Evolutionary conservation across 805 yeast species (phyloP).

Genomic region (Tetrapisispora taiwanensis): DNA sequence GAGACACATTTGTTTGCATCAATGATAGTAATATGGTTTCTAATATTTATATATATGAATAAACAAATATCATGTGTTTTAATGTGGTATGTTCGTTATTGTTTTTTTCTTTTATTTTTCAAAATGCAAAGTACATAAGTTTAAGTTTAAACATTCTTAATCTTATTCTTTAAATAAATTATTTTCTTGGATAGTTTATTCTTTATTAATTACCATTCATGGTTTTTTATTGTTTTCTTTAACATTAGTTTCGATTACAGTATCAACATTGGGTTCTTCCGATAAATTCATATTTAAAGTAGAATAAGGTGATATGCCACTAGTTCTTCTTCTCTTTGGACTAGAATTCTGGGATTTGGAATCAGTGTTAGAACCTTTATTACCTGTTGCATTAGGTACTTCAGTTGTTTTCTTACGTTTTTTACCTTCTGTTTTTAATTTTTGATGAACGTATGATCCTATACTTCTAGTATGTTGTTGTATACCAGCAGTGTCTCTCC

Average conservation of each 20-base stretch:
- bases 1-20: too few relatives aligned
- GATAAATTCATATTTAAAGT: background rate
- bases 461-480: conserved; percentile 1
- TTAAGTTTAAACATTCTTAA: too few relatives aligned
- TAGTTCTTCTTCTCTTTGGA: conserved; percentile 10
- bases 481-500: background rate
- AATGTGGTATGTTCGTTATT: background rate
- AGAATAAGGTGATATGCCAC: conserved; percentile 11
- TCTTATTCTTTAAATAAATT: too few relatives aligned
- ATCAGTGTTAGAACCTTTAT: background rate
- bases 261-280: background rate
- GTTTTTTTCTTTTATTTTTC: too few relatives aligned
- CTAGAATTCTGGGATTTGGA: background rate
- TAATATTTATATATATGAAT: too few relatives aligned
- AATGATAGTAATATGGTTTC: too few relatives aligned
- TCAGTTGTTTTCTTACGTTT: background rate
- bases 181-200: too few relatives aligned
- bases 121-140: background rate
- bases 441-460: background rate
- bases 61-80: background rate
- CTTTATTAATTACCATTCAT: too few relatives aligned
- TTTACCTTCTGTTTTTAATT: conserved; percentile 1
- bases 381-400: background rate
- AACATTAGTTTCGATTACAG: background rate
- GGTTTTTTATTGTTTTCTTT: background rate